A percentile compares a stretch with the other conserved stretches of the same genome.
These are phyloP conservation scores for Cymbidium sinense DNA, from an alignment of 106 monocot species.

Conservation along the genomic window DNA sequence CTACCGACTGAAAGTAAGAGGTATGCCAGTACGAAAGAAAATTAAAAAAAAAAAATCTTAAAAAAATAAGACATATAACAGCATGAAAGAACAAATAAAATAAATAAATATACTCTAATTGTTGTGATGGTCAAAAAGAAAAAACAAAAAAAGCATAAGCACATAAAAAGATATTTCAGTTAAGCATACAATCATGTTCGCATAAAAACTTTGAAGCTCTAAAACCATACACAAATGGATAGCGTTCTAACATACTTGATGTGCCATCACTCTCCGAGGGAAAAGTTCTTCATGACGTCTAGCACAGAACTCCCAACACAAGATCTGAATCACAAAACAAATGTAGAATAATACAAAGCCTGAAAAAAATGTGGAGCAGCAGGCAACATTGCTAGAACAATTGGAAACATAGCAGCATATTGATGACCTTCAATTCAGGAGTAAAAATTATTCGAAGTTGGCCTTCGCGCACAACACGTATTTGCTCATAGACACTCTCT, in stretches of 20 bases:
- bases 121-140: not conserved
- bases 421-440: slow-evolving; percentile 80
- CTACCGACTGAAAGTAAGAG: too few relatives aligned
- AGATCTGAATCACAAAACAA: slow-evolving; percentile 47
- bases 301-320: slow-evolving; percentile 95
- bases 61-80: too few relatives aligned
- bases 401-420: not conserved
- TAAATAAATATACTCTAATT: too few relatives aligned
- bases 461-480: slow-evolving; percentile 85
- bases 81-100: too few relatives aligned
- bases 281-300: slow-evolving; percentile 84
- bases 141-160: too few relatives aligned
- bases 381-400: not conserved
- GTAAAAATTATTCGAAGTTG: slow-evolving; percentile 83
- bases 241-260: slow-evolving; percentile 50
- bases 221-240: not conserved
- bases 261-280: slow-evolving; percentile 68
- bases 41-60: too few relatives aligned
- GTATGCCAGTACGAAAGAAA: too few relatives aligned
- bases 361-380: not conserved
- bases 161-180: not conserved
- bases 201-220: not conserved
- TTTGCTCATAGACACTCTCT: slow-evolving; percentile 85
- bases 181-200: not conserved
- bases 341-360: not conserved